Percentiles rank a stretch among this genome's conserved stretches.
These are phyloP conservation scores for Tylopilus balloui DNA, from an alignment of 768 basidiomycete species.

Conservation along the genomic window DNA sequence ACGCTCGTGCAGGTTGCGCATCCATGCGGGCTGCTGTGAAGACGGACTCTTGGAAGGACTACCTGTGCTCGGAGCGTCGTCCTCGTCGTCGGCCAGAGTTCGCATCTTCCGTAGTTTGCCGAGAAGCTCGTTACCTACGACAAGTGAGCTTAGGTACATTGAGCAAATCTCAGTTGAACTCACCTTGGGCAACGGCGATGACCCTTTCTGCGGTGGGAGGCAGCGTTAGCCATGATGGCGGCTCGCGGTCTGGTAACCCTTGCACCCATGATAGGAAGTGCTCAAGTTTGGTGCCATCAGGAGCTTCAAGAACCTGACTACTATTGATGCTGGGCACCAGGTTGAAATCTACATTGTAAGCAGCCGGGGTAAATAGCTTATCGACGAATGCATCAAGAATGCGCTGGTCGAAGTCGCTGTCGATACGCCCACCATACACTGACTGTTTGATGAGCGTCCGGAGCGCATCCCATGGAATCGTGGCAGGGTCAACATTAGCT, in stretches of 20 bases:
- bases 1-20: constrained; percentile 77
- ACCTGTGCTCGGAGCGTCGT: constrained; percentile 49
- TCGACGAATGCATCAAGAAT: constrained; percentile 94
- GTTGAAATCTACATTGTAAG: constrained; percentile 92
- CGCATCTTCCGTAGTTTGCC: constrained; percentile 92
- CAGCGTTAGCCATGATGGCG: constrained; percentile 90
- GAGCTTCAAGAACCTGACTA: constrained; percentile 58
- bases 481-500: constrained; percentile 86
- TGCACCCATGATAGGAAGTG: constrained; percentile 91
- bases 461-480: constrained; percentile 95
- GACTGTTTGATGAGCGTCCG: constrained; percentile 91
- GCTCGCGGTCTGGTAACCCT: constrained; percentile 85
- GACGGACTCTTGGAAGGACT: constrained; percentile 59
- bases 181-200: constrained; percentile 89
- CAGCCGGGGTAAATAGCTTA: constrained; percentile 75
- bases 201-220: constrained; percentile 90
- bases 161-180: constrained; percentile 9
- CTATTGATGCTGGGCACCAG: constrained; percentile 67
- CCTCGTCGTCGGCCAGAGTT: constrained; percentile 81
- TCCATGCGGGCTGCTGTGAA: constrained; percentile 89
- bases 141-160: constrained; percentile 4
- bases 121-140: constrained; percentile 72
- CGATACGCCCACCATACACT: constrained; percentile 90
- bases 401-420: constrained; percentile 92
- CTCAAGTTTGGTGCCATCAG: constrained; percentile 90